Conservation (phyloP, 1,139 yeast genomes). For the Diutina sp. region DNA sequence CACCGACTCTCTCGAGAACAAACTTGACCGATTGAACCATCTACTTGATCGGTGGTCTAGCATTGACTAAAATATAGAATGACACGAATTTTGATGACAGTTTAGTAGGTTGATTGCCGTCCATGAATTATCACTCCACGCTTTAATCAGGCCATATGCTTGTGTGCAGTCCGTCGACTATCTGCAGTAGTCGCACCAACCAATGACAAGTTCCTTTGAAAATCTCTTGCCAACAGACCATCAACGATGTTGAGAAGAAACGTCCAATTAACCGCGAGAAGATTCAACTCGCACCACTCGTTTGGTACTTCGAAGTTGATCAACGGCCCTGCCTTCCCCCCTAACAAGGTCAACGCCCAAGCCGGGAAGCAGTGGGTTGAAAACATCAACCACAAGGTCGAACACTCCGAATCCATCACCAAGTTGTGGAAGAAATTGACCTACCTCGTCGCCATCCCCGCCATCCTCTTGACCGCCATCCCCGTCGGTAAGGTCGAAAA, state of each 20-base stretch:
- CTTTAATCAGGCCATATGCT: not conserved
- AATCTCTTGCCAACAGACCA: not conserved
- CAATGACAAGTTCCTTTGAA: not conserved
- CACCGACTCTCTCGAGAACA: not conserved
- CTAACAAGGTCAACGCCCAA: slow-evolving; percentile 18
- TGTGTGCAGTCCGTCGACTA: not conserved
- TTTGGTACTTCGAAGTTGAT: slow-evolving; percentile 25
- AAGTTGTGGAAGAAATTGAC: slow-evolving; percentile 79
- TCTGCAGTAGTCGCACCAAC: not conserved
- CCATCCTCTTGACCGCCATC: slow-evolving; percentile 59
- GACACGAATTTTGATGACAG: too few relatives aligned
- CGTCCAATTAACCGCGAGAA: slow-evolving; percentile 27
- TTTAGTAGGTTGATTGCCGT: not conserved
- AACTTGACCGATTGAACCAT: not conserved
- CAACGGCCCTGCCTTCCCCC: slow-evolving; percentile 24
- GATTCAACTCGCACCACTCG: slow-evolving; percentile 24
- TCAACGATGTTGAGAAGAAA: slow-evolving; percentile 22
- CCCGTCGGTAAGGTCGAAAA: slow-evolving; percentile 73
- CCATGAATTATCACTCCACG: not conserved
- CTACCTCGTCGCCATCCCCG: slow-evolving; percentile 70
- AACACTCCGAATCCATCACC: slow-evolving; percentile 71
- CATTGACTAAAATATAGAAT: not conserved
- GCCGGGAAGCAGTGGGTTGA: slow-evolving; percentile 33
- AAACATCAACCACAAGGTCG: slow-evolving; percentile 43
- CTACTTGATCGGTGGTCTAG: not conserved